Percentiles rank a stretch among this genome's conserved stretches.
Conservation (phyloP, 2,329 filamentous ascomycete genomes). For the Venturia oleaginea region DNA sequence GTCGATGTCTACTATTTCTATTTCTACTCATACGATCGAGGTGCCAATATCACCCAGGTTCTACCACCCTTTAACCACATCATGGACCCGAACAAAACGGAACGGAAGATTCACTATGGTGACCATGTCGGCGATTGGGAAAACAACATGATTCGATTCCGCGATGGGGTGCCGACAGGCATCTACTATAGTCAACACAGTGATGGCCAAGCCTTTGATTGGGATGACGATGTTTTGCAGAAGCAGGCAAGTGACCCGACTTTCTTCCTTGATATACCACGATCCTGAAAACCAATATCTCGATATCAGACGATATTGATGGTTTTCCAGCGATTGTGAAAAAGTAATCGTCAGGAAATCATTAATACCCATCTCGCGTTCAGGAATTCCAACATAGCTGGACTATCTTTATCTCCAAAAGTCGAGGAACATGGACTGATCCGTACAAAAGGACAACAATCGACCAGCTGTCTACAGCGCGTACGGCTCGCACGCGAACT, state of each 20-base stretch:
- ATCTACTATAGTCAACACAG: constrained; percentile 57
- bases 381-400: no score
- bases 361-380: no score
- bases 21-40: constrained; percentile 50
- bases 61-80: constrained; percentile 31
- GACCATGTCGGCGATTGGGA: constrained; percentile 57
- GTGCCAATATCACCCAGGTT: constrained; percentile 39
- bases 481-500: constrained; percentile 56
- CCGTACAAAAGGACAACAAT: no score
- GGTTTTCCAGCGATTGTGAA: no score
- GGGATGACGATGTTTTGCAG: constrained; percentile 52
- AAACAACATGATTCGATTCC: constrained; percentile 63
- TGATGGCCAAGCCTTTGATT: constrained; percentile 55
- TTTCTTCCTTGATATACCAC: no score
- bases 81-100: constrained; percentile 57
- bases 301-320: no score
- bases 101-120: constrained; percentile 66
- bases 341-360: no score
- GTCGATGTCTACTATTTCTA: constrained; percentile 57
- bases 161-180: constrained; percentile 43
- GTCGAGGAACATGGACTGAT: no score
- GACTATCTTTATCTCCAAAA: no score
- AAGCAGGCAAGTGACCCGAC: no score
- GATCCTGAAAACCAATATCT: no score
- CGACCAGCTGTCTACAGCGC: constrained; percentile 47